Base-by-base conservation (phyloP, 2,329 filamentous ascomycete genomes). In the Colletotrichum plurivorum region DNA sequence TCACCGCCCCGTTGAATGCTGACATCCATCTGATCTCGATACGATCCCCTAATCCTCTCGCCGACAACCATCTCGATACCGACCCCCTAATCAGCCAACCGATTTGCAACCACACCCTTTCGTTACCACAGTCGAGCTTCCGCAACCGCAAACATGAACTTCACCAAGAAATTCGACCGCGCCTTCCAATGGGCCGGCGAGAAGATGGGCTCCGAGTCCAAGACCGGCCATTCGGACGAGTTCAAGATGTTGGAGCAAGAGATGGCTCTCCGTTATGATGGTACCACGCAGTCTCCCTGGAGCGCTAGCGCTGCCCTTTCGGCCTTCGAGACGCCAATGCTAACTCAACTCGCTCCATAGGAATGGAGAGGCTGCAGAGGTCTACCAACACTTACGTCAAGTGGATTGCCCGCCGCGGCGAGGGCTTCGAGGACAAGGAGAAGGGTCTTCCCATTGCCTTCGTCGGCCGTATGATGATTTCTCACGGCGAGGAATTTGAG, bases 121-220 rank as follows among this genome's bases (percentile, higher is more conserved):
- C 48, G 25, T 53, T 52, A 20, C 13, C 7, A 41, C 10, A 12
- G 13, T 20, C 45, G 48, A 16, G 16, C 6, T 36, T 27, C 48
- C 36, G 2, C 59, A 55, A 53, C 62, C 70, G 67, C 54, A 71
- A 78, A 51, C 41, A 89, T 89, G 87, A 83, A 85, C 75, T 84
- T 89, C 76, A 87, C 84, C 82, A 97, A 97, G 87, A 97, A 97
- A 80, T 90, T 98, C 79, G 95, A 95, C 83, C 92, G 95, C 78
- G 92, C 97, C 85, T 97, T 95, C 85, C 95, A 98, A 92, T 98
- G 95, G 95, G 94, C 95, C 45, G 94, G 94, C 74, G 95, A 98
- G 84, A 94, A 95, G 83, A 97, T 98, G 93, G 95, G 95, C 75
- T 90, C 89, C 73, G 95, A 98, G 82, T 88, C 91, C 82, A 96